Base-by-base conservation (phyloP, 495 filamentous ascomycete species). In the Tuber magnatum region DNA sequence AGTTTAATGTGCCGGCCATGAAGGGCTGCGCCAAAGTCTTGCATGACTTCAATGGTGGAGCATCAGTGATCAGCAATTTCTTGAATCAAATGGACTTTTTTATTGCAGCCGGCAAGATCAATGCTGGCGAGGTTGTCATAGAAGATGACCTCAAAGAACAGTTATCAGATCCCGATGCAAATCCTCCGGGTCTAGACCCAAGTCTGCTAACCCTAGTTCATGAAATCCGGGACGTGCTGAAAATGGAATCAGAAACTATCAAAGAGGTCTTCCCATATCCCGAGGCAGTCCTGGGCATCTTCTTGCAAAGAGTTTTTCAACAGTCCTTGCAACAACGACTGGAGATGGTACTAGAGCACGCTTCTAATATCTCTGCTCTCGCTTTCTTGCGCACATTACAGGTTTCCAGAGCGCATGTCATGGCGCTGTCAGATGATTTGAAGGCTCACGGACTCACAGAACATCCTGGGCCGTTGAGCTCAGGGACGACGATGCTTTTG, bases 81-180 rank as follows among this genome's bases (percentile, higher is more conserved):
- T 94, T 99, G 79, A 99, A 99, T 83, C 96, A 99, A 84, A 96
- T 98, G 85, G 91, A 97, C 81, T 98, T 98, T 85, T 99, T 99
- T 85, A 97, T 99, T 79, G 91, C 97, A 28, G 93, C 92, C 0
- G 96, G 97, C 78, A 94, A 99, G 83, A 90, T 98, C 28, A 91
- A 86, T 51, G 90, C 80, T 24, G 80, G 80, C 32, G 80, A 82
- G 42, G 80, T 82, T 56, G 70, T 68, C 44, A 80, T 82, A 56
- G 80, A 82, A 69, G 81, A 61, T 38, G 77, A 80, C 73, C 73
- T 87, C 65, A 74, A 94, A 92, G 93, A 98, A 74, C 91, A 90
- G 78, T 85, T 98, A 61, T 94, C 95, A 73, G 96, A 99, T 81
- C 96, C 96, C 0, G 96, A 98, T 83, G 90, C 92, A 0, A 94